Conservation (phyloP, 208 protist species). For the Blastocrithidia nonstop region DNA sequence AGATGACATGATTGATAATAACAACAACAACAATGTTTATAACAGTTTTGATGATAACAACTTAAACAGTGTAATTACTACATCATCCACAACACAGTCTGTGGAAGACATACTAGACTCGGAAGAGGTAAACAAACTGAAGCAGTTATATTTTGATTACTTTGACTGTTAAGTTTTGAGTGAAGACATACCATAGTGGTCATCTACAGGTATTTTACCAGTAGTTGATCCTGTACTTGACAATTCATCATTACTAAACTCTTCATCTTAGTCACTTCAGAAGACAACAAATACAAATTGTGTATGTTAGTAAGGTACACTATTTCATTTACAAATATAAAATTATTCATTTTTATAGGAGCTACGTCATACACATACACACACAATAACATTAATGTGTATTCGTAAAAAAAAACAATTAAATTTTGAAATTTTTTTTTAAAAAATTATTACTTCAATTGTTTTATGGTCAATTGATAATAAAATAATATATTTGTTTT, state of each 20-base stretch:
- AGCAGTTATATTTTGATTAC: conserved; percentile 84
- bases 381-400: not conserved
- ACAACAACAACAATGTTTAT: not conserved
- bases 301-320: too few relatives aligned
- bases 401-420: not conserved
- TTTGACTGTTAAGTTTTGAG: conserved; percentile 69
- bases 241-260: not conserved
- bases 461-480: too few relatives aligned
- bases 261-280: not conserved
- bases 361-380: not conserved
- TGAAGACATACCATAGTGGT: conserved; percentile 3
- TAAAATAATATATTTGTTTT: conserved; percentile 4
- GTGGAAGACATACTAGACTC: conserved; percentile 17
- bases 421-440: not conserved
- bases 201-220: not conserved
- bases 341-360: too few relatives aligned
- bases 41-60: not conserved
- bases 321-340: too few relatives aligned
- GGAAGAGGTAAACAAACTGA: conserved; percentile 44
- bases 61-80: not conserved
- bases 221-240: not conserved
- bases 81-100: not conserved
- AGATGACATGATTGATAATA: too few relatives aligned
- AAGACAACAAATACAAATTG: too few relatives aligned
- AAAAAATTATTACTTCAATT: too few relatives aligned